Base-by-base conservation (phyloP, 2,329 filamentous ascomycete species). In the Juglanconis juglandina region DNA sequence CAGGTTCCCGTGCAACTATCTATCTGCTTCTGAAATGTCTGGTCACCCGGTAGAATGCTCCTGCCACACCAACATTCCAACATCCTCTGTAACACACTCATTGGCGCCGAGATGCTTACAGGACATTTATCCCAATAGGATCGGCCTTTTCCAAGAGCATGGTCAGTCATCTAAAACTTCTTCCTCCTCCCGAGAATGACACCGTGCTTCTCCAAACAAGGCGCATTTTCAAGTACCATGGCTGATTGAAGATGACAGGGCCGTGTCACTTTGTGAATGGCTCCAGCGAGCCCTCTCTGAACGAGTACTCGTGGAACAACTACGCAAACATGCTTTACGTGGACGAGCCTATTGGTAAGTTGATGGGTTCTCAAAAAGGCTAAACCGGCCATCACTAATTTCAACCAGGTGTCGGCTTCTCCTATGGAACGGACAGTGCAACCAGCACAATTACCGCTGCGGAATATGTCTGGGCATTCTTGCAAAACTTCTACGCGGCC, bases 401-500 rank as follows among this genome's bases (percentile, higher is more conserved):
- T 11, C 10, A n/a, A 6, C 7, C 33, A 63, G 62, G 69, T 35
- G 70, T 67, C 4, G 74, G 74, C 11, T 76, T 76, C 59, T 67
- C 60, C 44, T 80, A 79, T 64, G 76, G 68, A 33, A 70, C 65
- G 5, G 66, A 70, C 42, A 64, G 64, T 14, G 72, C 74, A 34
- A 75, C 72, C 3, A 77, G 75, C 33, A 82, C 79, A 3, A 71
- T 73, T 9, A 76, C 74, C 3, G 79, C 80, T 9, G 79, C 80
- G 3, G 75, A 75, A 1, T 76, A 75, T 53, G 76, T 86, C n/a
- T 86, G 82, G 83, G 78, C 75, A 3, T 72, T 86, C n/a, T 69
- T 85, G 52, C 83, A 86, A 67, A 78, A 79, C 1, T 90, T 87
- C 77, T 84, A 86, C 58, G 77, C 81, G 4, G 80, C 84, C 35